Evolutionary conservation across 2,329 filamentous ascomycete species (phyloP).

Genomic region (Penicillium rolfsii): DNA sequence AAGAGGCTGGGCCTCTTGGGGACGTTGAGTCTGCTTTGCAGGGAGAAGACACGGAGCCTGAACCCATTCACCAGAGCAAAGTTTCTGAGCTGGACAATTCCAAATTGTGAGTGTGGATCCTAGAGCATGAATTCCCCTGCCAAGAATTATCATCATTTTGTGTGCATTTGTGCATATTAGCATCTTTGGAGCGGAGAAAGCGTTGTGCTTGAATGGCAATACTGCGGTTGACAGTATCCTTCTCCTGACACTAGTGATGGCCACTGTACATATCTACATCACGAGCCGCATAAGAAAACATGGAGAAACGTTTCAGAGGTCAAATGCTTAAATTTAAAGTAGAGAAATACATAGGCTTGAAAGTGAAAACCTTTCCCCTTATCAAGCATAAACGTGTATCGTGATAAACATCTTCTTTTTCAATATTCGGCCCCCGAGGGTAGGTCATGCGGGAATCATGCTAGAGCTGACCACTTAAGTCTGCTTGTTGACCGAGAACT

Average conservation of each 20-base stretch:
- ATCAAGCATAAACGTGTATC: slow-evolving; percentile 25
- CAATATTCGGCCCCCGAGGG: slow-evolving; percentile 16
- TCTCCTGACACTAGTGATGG: neutral
- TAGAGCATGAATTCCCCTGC: too few species aligned
- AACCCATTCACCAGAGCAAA: neutral
- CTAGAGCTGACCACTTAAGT: slow-evolving; percentile 18
- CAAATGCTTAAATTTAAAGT: neutral
- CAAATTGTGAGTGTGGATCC: neutral
- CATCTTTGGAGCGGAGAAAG: neutral
- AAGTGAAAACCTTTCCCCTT: slow-evolving; percentile 13
- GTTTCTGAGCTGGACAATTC: neutral
- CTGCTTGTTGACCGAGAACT: slow-evolving; percentile 61
- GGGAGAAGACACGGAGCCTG: neutral
- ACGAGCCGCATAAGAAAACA: neutral
- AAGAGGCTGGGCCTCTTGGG: neutral
- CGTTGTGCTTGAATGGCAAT: neutral
- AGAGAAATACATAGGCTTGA: slow-evolving; percentile 12
- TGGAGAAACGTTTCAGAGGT: neutral
- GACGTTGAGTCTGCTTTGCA: neutral
- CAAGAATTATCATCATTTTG: neutral
- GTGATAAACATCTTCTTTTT: slow-evolving; percentile 21
- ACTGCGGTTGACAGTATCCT: neutral
- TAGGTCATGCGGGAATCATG: slow-evolving; percentile 28
- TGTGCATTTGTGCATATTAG: neutral
- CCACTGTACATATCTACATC: neutral